phyloP scores from a whole-genome alignment of 768 basidiomycete genomes.

The Mycena floridula region DNA sequence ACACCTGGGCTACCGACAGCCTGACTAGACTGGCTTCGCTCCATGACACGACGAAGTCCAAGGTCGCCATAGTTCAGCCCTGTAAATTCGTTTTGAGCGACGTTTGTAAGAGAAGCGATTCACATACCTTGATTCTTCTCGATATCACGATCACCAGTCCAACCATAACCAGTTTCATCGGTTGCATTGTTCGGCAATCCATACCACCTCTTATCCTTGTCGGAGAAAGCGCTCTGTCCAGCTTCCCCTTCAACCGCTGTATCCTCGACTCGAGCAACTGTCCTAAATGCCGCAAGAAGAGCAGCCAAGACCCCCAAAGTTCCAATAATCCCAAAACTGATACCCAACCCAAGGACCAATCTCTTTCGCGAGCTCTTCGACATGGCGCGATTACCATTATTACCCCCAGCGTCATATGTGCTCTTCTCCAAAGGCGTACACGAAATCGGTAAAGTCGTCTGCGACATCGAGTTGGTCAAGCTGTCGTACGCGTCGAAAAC shows the following conservation, averaged over 20 bases:
- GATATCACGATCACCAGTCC: conserved; percentile 16
- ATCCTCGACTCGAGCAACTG: conserved; percentile 53
- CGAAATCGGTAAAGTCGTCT: conserved; percentile 50
- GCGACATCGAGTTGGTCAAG: conserved; percentile 65
- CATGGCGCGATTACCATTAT: not conserved
- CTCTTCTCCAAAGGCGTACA: conserved; percentile 32
- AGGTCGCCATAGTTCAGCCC: conserved; percentile 28
- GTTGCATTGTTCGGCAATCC: conserved; percentile 30
- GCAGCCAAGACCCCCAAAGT: conserved; percentile 49
- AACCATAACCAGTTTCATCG: conserved; percentile 25
- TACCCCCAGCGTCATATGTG: conserved; percentile 26
- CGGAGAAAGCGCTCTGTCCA: conserved; percentile 50
- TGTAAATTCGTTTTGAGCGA: not conserved
- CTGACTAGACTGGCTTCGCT: conserved; percentile 16
- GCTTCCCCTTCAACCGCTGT: conserved; percentile 56
- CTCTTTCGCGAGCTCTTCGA: not conserved
- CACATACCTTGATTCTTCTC: not conserved
- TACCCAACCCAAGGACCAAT: conserved; percentile 39
- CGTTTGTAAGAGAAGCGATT: conserved; percentile 5
- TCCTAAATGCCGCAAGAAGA: conserved; percentile 48
- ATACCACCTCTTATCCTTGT: conserved; percentile 67
- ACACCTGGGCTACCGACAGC: conserved; percentile 40
- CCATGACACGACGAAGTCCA: conserved; percentile 45
- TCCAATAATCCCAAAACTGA: conserved; percentile 60
- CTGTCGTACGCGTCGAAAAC: conserved; percentile 63